Percentiles rank a stretch among this genome's conserved stretches.
phyloP scores from a whole-genome alignment of 2,329 filamentous ascomycete genomes.

The Colletotrichum camelliae region DNA sequence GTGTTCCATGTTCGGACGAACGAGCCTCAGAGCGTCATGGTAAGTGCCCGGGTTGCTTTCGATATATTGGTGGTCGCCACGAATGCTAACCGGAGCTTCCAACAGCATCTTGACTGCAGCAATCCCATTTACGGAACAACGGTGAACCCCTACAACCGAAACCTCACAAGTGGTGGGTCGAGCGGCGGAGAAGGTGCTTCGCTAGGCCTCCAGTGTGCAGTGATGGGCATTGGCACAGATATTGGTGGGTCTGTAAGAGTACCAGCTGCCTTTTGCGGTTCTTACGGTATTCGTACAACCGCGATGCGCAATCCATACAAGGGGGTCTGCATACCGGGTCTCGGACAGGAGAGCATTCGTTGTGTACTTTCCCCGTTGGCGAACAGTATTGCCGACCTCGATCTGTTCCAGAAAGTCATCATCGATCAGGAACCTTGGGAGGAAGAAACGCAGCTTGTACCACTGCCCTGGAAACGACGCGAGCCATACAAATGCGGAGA shows the following conservation, averaged over 20 bases:
- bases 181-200: constrained; percentile 49
- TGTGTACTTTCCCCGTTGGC: constrained; percentile 26
- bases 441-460: constrained; percentile 41
- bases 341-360: constrained; percentile 41
- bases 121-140: constrained; percentile 46
- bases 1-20: constrained; percentile 49
- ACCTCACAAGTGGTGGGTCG: constrained; percentile 44
- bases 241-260: constrained; percentile 51
- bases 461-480: constrained; percentile 43
- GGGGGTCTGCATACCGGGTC: constrained; percentile 31
- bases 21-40: constrained; percentile 43
- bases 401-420: constrained; percentile 41
- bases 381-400: constrained; percentile 35
- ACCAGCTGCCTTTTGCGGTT: constrained; percentile 48
- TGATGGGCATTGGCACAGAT: constrained; percentile 49
- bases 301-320: constrained; percentile 31
- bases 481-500: neutral
- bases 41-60: neutral
- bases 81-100: accelerated
- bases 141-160: constrained; percentile 43
- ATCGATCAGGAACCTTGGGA: constrained; percentile 46
- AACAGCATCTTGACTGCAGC: constrained; percentile 30
- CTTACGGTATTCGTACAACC: constrained; percentile 48
- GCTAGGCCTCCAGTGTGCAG: constrained; percentile 43
- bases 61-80: accelerated